Evolutionary conservation across 148 eudicot species (phyloP).

Genomic region (Spergularia bocconei): DNA sequence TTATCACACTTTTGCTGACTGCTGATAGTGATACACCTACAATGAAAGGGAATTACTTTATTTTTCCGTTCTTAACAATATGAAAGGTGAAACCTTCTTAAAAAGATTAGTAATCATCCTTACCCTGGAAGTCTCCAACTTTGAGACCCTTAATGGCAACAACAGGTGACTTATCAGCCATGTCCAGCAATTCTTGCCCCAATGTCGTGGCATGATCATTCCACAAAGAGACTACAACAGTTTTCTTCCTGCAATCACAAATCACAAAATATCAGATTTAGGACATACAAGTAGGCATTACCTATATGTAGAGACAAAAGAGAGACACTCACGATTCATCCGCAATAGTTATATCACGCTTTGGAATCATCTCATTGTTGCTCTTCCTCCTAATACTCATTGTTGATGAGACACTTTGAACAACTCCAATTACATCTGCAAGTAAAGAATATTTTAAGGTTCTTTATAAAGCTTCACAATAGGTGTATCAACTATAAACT

Average conservation of each 20-base stretch:
- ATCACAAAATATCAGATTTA: background rate
- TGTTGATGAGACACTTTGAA: slow-evolving; percentile 81
- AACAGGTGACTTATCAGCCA: slow-evolving; percentile 81
- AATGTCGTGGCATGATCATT: slow-evolving; percentile 76
- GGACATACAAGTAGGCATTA: background rate
- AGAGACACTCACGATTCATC: slow-evolving; percentile 71
- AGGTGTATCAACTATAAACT: background rate
- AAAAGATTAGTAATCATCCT: background rate
- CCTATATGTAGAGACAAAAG: background rate
- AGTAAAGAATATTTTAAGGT: background rate
- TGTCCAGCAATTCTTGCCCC: slow-evolving; percentile 87
- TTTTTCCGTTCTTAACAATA: background rate
- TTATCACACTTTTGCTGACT: slow-evolving; percentile 63
- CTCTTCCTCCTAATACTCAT: slow-evolving; percentile 79
- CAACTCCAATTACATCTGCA: slow-evolving; percentile 93
- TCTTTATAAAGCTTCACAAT: background rate
- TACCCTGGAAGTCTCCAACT: slow-evolving; percentile 94
- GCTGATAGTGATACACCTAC: slow-evolving; percentile 91
- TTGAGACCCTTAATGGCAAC: slow-evolving; percentile 83
- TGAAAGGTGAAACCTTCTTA: background rate
- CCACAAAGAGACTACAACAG: slow-evolving; percentile 93
- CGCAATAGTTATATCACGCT: slow-evolving; percentile 92
- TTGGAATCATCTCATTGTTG: slow-evolving; percentile 72
- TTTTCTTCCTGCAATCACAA: slow-evolving; percentile 70
- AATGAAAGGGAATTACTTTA: background rate